These are phyloP conservation scores for Pichia nakasei DNA, from an alignment of 805 yeast genomes.

Conservation along the genomic window DNA sequence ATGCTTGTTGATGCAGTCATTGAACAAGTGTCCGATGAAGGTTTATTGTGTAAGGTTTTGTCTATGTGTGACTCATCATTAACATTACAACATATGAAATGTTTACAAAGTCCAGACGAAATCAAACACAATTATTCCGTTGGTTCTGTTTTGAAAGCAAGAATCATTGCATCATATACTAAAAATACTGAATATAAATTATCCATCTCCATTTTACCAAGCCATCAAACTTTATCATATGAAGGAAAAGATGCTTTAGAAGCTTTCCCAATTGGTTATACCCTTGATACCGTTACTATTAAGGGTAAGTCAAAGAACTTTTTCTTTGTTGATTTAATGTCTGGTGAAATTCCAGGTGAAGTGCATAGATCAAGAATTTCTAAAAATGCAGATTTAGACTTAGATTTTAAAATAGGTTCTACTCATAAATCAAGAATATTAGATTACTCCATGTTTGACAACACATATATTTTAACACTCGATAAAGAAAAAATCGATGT, in stretches of 20 bases:
- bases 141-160: slow-evolving; percentile 61
- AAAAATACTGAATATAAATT: slow-evolving; percentile 47
- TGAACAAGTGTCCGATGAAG: slow-evolving; percentile 48
- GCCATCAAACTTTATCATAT: slow-evolving; percentile 32
- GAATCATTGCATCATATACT: slow-evolving; percentile 52
- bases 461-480: slow-evolving; percentile 56
- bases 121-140: slow-evolving; percentile 56
- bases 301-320: slow-evolving; percentile 51
- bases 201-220: slow-evolving; percentile 55
- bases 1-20: slow-evolving; percentile 66
- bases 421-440: slow-evolving; percentile 69
- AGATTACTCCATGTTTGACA: slow-evolving; percentile 61
- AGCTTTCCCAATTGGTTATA: slow-evolving; percentile 75
- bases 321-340: slow-evolving; percentile 50
- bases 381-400: slow-evolving; percentile 34
- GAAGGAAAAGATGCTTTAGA: slow-evolving; percentile 32
- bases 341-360: slow-evolving; percentile 49
- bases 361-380: slow-evolving; percentile 70
- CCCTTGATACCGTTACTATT: slow-evolving; percentile 49
- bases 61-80: slow-evolving; percentile 71
- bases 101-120: slow-evolving; percentile 28
- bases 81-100: slow-evolving; percentile 55
- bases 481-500: slow-evolving; percentile 57
- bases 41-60: slow-evolving; percentile 62
- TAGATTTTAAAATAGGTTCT: slow-evolving; percentile 53